Percentiles rank a stretch among this genome's conserved stretches.
Evolutionary conservation across 768 basidiomycete genomes (phyloP).

Genomic region (Pholiota microspora): DNA sequence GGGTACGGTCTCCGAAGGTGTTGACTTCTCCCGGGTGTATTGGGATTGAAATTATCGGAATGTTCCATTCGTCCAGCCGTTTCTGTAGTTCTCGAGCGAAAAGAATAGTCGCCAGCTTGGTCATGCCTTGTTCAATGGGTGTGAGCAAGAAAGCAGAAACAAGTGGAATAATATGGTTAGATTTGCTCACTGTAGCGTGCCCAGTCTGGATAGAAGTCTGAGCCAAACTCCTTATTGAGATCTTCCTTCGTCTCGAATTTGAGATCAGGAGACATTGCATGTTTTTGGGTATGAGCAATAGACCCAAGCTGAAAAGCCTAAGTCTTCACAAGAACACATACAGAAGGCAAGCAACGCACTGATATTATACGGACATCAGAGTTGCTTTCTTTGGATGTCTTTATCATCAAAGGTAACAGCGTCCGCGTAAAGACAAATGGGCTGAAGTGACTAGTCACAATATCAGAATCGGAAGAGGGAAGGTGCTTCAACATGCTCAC

Average conservation of each 20-base stretch:
- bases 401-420: conserved; percentile 27
- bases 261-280: conserved; percentile 22
- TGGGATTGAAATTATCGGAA: conserved; percentile 30
- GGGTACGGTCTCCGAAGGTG: conserved; percentile 25
- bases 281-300: conserved; percentile 20
- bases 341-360: conserved; percentile 15
- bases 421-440: conserved; percentile 28
- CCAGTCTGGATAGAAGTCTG: conserved; percentile 24
- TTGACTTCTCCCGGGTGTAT: conserved; percentile 35
- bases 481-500: not conserved
- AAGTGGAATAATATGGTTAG: not conserved
- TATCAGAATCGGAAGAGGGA: not conserved
- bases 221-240: conserved; percentile 29
- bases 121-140: conserved; percentile 27
- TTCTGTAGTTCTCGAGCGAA: conserved; percentile 47
- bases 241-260: conserved; percentile 29
- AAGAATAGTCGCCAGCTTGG: conserved; percentile 46
- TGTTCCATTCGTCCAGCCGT: conserved; percentile 28
- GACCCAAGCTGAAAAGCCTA: conserved; percentile 24
- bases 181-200: conserved; percentile 24
- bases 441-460: conserved; percentile 22
- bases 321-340: too few relatives aligned
- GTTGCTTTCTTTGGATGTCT: conserved; percentile 24
- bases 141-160: not conserved
- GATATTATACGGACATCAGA: conserved; percentile 32